These are phyloP conservation scores for Kodamaea restingae DNA, from an alignment of 805 yeast genomes.

Conservation along the genomic window DNA sequence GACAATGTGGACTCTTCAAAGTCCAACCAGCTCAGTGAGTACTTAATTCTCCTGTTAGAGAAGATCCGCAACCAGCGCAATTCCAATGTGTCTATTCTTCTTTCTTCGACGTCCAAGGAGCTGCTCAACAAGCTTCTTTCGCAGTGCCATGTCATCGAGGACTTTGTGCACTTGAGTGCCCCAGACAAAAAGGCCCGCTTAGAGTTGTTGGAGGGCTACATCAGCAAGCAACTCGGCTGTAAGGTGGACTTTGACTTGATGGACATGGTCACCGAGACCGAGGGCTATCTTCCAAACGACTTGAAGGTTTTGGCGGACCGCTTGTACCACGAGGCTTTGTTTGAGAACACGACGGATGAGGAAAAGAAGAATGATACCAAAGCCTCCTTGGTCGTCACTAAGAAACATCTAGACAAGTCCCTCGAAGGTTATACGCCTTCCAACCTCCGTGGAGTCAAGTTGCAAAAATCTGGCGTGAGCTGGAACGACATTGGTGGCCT, in stretches of 20 bases:
- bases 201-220: slow-evolving; percentile 41
- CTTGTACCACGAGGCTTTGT: slow-evolving; percentile 50
- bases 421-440: slow-evolving; percentile 73
- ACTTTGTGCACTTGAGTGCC: slow-evolving; percentile 53
- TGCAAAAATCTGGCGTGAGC: slow-evolving; percentile 67
- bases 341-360: slow-evolving; percentile 11
- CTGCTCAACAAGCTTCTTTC: slow-evolving; percentile 56
- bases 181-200: slow-evolving; percentile 66
- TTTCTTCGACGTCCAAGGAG: slow-evolving; percentile 63
- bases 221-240: slow-evolving; percentile 24
- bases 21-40: slow-evolving; percentile 64
- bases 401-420: slow-evolving; percentile 49
- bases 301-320: slow-evolving; percentile 68
- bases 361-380: neutral
- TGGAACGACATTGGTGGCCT: slow-evolving; percentile 94
- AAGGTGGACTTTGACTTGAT: slow-evolving; percentile 38
- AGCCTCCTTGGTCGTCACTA: slow-evolving; percentile 17
- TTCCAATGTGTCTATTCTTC: slow-evolving; percentile 51
- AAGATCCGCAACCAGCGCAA: slow-evolving; percentile 42
- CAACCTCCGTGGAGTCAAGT: slow-evolving; percentile 77
- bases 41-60: slow-evolving; percentile 43
- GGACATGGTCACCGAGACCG: slow-evolving; percentile 62
- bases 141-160: slow-evolving; percentile 68
- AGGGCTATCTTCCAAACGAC: slow-evolving; percentile 87
- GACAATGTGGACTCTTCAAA: slow-evolving; percentile 53